These are phyloP conservation scores for Trichoderma aggressivum DNA, from an alignment of 2,329 filamentous ascomycete genomes.

Conservation along the genomic window DNA sequence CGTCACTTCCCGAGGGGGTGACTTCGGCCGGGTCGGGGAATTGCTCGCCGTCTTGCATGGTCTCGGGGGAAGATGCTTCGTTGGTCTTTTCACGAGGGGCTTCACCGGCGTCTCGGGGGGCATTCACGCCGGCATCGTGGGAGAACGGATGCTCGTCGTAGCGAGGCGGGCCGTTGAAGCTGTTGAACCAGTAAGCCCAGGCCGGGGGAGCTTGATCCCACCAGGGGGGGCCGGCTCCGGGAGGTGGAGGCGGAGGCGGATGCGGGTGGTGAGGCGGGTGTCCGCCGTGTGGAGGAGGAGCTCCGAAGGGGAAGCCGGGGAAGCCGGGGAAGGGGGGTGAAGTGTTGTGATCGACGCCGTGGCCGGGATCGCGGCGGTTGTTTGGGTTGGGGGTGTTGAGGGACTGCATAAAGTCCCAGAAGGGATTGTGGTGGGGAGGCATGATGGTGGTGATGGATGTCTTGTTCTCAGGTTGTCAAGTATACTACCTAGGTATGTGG, in stretches of 20 bases:
- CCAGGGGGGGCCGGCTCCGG: background rate
- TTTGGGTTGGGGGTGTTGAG: constrained; percentile 25
- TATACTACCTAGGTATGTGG: background rate
- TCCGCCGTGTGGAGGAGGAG: background rate
- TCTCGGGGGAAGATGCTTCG: constrained; percentile 30
- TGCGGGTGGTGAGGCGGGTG: background rate
- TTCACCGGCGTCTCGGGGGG: constrained; percentile 20
- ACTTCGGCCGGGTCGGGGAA: constrained; percentile 34
- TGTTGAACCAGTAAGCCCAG: constrained; percentile 3
- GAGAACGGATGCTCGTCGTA: background rate
- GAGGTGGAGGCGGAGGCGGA: constrained; percentile 8
- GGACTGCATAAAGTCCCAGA: constrained; percentile 37
- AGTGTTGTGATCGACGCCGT: constrained; percentile 38
- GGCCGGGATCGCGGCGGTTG: constrained; percentile 25
- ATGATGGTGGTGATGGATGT: background rate
- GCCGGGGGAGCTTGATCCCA: background rate
- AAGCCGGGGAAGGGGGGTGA: constrained; percentile 19
- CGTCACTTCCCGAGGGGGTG: constrained; percentile 26
- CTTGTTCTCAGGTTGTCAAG: background rate
- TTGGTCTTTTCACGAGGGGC: constrained; percentile 35
- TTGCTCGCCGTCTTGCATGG: constrained; percentile 28
- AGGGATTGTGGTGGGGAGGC: constrained; percentile 21
- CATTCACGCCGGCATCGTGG: constrained; percentile 4
- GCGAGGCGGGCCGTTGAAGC: background rate
- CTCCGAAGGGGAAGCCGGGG: constrained; percentile 35